A percentile compares a stretch with the other conserved stretches of the same genome.
Conservation (phyloP, 768 basidiomycete species). For the Lactarius pseudohatsudake region DNA sequence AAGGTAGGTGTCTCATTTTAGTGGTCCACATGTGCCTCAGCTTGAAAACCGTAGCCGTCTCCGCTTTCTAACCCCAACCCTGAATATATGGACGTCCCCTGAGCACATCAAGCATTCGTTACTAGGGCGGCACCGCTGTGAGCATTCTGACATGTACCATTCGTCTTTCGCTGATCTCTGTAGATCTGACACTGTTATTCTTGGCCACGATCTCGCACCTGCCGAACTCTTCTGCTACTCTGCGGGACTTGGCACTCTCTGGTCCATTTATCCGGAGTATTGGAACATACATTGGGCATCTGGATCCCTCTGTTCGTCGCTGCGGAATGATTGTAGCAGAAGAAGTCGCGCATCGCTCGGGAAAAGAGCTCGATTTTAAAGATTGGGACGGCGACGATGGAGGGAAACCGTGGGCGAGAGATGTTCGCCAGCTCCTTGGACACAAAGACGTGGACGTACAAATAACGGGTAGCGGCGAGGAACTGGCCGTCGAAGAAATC, state of each 20-base stretch:
- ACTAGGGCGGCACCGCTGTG: slow-evolving; percentile 73
- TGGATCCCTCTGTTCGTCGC: slow-evolving; percentile 71
- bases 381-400: slow-evolving; percentile 79
- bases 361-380: slow-evolving; percentile 73
- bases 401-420: slow-evolving; percentile 63
- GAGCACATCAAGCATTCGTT: slow-evolving; percentile 82
- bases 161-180: slow-evolving; percentile 7
- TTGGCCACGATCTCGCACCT: slow-evolving; percentile 65
- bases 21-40: not conserved
- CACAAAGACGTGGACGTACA: slow-evolving; percentile 53
- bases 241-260: slow-evolving; percentile 51
- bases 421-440: slow-evolving; percentile 53
- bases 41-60: slow-evolving; percentile 41
- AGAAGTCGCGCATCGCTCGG: slow-evolving; percentile 58
- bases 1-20: slow-evolving; percentile 33
- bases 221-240: slow-evolving; percentile 45
- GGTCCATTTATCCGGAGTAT: slow-evolving; percentile 67
- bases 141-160: slow-evolving; percentile 34
- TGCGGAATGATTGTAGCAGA: slow-evolving; percentile 95
- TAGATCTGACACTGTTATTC: slow-evolving; percentile 74
- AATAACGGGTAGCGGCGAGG: slow-evolving; percentile 23
- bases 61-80: slow-evolving; percentile 46
- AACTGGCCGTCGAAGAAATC: slow-evolving; percentile 1
- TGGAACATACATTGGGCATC: slow-evolving; percentile 73
- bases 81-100: slow-evolving; percentile 71